Base-by-base conservation (phyloP, 768 basidiomycete genomes). In the Coprinopsis sp. region DNA sequence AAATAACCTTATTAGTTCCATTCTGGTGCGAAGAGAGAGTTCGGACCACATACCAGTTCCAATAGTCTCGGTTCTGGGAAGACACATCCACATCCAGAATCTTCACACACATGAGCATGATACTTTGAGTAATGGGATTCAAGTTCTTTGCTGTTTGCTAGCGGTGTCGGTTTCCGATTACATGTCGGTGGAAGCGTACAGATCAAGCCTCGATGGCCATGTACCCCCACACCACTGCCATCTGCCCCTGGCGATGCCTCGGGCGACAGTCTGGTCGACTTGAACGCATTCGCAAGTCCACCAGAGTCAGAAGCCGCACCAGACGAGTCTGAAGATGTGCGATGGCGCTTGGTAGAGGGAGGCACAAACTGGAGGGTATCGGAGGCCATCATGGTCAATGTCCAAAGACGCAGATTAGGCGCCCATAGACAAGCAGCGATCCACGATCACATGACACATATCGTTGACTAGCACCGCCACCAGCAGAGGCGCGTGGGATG, bases 101-200 rank as follows among this genome's bases (percentile, higher is more conserved):
- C 69, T 55, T 82, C 85, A 55, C 90, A 90, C 1, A 92, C 85
- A 61, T 90, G 87, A 0, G 88, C 84, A 58, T 91, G 88, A 58
- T 84, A 88, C 14, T 73, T 85, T 27, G 84, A 84, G 59, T 93
- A 92, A 65, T 93, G 91, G 33, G 76, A 64, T 57, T 93, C 90
- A 6, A 92, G 75, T 51, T 90, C 90, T 31, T 73, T 75, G 36
- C 80, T 74, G 55, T 76, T 75, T 2, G 73, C 68, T 34, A 92
- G 73, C n/a, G 72, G 68, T 1, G 87, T 88, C 1, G 87, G 78
- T 1, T 59, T 67, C 54, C 69, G 76, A 47, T 82, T 78, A 64
- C 91, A 94, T 33, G 89, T 92, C 16, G 91, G 91, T 1, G 91
- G 88, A 14, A 93, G 72, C 4, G 77, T 81, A 64, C 89, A 92